Evolutionary conservation across 306 rosid genomes (phyloP), one percentile per base, ranked within the genome.

Genomic region (Citrullus mucosospermus): DNA sequence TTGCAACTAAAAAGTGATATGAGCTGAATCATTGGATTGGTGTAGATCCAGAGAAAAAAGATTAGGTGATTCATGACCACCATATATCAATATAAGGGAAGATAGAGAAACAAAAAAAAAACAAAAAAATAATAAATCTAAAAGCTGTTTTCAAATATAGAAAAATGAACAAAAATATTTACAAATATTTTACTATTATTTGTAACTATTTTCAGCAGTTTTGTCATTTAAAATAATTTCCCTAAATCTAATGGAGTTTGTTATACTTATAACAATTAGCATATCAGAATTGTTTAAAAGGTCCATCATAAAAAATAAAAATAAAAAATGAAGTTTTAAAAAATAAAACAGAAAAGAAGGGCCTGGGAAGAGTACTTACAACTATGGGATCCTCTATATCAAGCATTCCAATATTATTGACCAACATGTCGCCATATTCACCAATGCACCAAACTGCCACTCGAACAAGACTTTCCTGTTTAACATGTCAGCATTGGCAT

Each of bases 381-480:
- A 93, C 88, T 73, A 95, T 79, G 43, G 97, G 93, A 76, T 95
- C 97, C 89, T 95, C 99, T 82, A 86, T 78, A 80, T 91, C 93
- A 50, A 90, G 93, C 96, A 95, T 91, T 73, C 97, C 96, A 75
- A 88, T 84, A 76, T 88, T 91, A 75, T 95, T 90, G 53, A 95
- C 91, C 86, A 95, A 66, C 90, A 95, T 50, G 85, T 95, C 99
- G 71, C 97, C 97, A 74, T 91, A 92, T 87, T 95, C 99, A 79
- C 99, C 99, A 78, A 92, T 88, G 85, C 99, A 95, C 99, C 99
- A 95, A 81, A 95, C 95, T 78, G 97, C 90, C 85, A 95, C 97
- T 83, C 96, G 97, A 85, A 95, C 96, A 61, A 95, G 96, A 84
- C 86, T 84, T 88, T 95, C 99, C 99, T 95, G 93, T 65, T 78